Evolutionary conservation across 441 rosid species (phyloP), one percentile per base, ranked within the genome.

Genomic region (Brassica hybrid): DNA sequence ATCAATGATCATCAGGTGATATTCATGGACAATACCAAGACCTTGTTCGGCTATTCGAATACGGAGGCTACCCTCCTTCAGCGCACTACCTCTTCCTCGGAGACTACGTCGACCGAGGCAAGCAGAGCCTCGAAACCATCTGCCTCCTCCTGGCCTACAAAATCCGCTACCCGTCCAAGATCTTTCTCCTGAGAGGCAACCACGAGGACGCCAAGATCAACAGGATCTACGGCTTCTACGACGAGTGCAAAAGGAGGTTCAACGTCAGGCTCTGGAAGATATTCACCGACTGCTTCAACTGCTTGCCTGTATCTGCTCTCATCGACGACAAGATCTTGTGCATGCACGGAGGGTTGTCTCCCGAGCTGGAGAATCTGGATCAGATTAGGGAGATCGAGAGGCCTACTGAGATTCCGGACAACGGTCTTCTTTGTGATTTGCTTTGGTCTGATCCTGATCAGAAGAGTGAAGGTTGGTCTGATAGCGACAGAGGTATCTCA

Each of bases 141-240:
- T 96, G 99, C 79, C 84, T 94, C 79, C 99, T 96, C 81, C 77
- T 96, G 70, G 98, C 98, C 75, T 96, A 94, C 84, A 96, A 96
- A 75, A 88, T 96, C 70, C 83, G 98, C 43, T 86, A 91, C 67
- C 97, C 98, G 0, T 73, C 88, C 38, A 89, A 81, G 84, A 75
- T 96, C 12, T 82, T 41, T 75, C 97, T 94, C 76, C 82, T 96
- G 86, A 86, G 99, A 80, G 99, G 99, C 74, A 96, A 96, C 88
- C 99, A 96, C 16, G 99, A 96, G 83, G 99, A 96, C 50, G 94
- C 99, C 4, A 96, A 94, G 89, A 94, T 96, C 87, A 96, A 96
- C 34, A 80, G 97, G 71, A 87, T 96, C 66, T 96, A 96, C 75
- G 99, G 99, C 2, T 94, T 96, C 79, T 96, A 94, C 6, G 99